A percentile compares a stretch with the other conserved stretches of the same genome.
Conservation (phyloP, 139 green algal genomes). For the Closterium sp. region DNA sequence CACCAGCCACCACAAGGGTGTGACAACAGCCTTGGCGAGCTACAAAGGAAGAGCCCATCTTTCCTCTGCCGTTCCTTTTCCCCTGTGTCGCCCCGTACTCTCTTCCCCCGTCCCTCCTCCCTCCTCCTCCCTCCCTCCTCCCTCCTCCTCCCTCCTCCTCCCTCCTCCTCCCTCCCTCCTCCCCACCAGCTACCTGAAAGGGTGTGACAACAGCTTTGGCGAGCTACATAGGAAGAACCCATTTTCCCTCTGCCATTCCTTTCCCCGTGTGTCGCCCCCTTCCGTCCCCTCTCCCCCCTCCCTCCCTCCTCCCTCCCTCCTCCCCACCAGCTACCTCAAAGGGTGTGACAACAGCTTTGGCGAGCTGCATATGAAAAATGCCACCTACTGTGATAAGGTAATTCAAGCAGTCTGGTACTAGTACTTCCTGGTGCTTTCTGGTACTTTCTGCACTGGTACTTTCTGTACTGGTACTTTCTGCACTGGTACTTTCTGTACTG, state of each 20-base stretch:
- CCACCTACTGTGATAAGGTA: constrained; percentile 38
- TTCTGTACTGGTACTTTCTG: no score
- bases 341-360: constrained; percentile 44
- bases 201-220: constrained; percentile 36
- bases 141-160: neutral
- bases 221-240: constrained; percentile 45
- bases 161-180: neutral
- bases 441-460: no score
- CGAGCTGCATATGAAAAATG: constrained; percentile 44
- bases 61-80: neutral
- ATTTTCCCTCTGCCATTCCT: neutral
- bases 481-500: no score
- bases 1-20: constrained; percentile 45
- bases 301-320: neutral
- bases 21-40: constrained; percentile 33
- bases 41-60: constrained; percentile 44
- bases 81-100: neutral
- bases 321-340: constrained; percentile 40
- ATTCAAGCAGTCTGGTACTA: no score
- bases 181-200: constrained; percentile 33
- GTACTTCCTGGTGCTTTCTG: no score
- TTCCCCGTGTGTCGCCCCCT: neutral
- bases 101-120: no score
- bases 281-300: neutral
- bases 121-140: no score